Evolutionary conservation across 2,329 filamentous ascomycete species (phyloP), one percentile per base, ranked within the genome.

Genomic region (Monilinia aucupariae): DNA sequence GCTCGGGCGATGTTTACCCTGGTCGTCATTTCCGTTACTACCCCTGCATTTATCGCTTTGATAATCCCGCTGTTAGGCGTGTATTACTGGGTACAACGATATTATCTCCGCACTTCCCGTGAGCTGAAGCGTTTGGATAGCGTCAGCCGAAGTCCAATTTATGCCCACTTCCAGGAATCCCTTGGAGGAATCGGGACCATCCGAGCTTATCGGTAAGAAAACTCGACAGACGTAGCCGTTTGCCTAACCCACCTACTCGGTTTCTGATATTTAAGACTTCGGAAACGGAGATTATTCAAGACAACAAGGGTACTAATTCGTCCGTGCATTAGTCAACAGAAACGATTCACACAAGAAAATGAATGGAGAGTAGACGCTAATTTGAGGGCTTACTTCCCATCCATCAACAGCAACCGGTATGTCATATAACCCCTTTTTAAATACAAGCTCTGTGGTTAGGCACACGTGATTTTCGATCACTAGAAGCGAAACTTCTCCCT

Each of bases 291-390:
- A 50, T 59, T 59, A 37, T 59, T 30, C 13, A 45, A 50, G 22
- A 41, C 53, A 45, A 27, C 15, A 27, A 56, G 27, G 45, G 15
- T 56, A 41, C 60, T 62, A 48, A 62, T 39, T 30, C 7, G 25
- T 49, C 22, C 22, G 32, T 62, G 32, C 32, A 56, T 56, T 41
- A 62, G 60, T 66, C 93, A 99, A 75, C 87, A 96, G 75, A 81
- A 86, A 67, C 84, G 94, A 63, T 99, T 99, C 76, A 85, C 90
- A 66, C 80, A 90, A 64, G 96, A 99, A 76, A 99, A 97, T 71
- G 92, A 99, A 80, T 97, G 92, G 91, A 89, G 94, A 50, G 90
- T 97, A 66, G 94, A 99, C 78, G 88, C 91, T 51, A 99, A 99
- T 75, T 80, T 97, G 64, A 86, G 91, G 67, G 94, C 94, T 22